Conservation (phyloP, 2,329 filamentous ascomycete species). For the Paraconiothyrium sp. region DNA sequence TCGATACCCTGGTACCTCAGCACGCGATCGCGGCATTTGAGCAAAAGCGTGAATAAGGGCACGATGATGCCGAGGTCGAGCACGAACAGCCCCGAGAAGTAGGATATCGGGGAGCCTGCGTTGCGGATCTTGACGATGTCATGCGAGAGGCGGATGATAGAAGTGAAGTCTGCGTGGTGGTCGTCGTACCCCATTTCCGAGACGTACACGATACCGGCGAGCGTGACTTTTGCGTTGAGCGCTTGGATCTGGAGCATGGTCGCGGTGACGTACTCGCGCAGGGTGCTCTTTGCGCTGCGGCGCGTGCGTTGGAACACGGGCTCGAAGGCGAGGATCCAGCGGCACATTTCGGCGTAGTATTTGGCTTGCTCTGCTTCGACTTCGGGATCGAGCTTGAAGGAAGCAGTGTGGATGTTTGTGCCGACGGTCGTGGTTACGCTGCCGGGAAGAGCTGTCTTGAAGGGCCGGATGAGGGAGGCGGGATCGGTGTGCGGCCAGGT, state of each 20-base stretch:
- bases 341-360: conserved; percentile 16
- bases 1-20: conserved; percentile 19
- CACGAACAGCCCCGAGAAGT: conserved; percentile 21
- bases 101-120: conserved; percentile 1
- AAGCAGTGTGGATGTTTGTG: conserved; percentile 21
- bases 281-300: background rate
- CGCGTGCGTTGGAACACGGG: conserved; percentile 17
- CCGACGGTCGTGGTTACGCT: conserved; percentile 18
- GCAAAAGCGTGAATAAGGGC: conserved; percentile 20
- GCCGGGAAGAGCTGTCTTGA: conserved; percentile 16
- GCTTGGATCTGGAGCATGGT: conserved; percentile 25
- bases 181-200: conserved; percentile 21
- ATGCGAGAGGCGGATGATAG: conserved; percentile 20
- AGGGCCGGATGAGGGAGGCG: conserved; percentile 4
- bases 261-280: conserved; percentile 18
- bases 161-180: conserved; percentile 17
- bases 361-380: conserved; percentile 9
- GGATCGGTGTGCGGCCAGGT: conserved; percentile 19
- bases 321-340: conserved; percentile 23
- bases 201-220: conserved; percentile 20
- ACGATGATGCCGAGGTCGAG: conserved; percentile 23
- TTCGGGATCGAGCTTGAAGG: conserved; percentile 10
- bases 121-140: conserved; percentile 18
- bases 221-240: conserved; percentile 18
- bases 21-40: conserved; percentile 21